A percentile compares a stretch with the other conserved stretches of the same genome.
Evolutionary conservation across 176 grass and related monocot genomes (phyloP).

Genomic region (Juncus inflexus): DNA sequence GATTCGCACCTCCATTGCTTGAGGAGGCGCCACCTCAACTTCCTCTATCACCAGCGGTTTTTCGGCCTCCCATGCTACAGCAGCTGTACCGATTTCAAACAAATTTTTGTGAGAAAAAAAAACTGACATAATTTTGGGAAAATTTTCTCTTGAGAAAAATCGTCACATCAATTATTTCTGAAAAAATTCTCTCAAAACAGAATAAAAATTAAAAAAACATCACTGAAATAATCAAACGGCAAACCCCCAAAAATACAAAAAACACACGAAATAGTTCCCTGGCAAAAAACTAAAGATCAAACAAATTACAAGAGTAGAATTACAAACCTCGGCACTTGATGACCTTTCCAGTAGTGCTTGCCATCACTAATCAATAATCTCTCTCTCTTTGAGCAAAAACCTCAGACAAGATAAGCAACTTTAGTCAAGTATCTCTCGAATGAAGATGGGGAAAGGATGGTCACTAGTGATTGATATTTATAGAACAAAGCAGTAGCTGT

Average conservation of each 20-base stretch:
- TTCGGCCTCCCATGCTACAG: constrained; percentile 84
- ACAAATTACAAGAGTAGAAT: not conserved
- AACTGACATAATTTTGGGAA: too few species aligned
- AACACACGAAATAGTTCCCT: too few species aligned
- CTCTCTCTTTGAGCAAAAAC: not conserved
- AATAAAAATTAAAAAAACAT: too few species aligned
- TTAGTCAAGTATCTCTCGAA: not conserved
- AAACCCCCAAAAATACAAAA: too few species aligned
- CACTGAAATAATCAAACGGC: too few species aligned
- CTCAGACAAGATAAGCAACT: not conserved
- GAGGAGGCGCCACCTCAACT: constrained; percentile 81
- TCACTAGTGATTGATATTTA: constrained; percentile 3
- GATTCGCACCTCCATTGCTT: constrained; percentile 77
- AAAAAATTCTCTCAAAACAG: too few species aligned
- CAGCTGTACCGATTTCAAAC: constrained; percentile 35
- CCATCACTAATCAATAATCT: constrained; percentile 31
- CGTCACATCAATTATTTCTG: too few species aligned
- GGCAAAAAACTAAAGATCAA: too few species aligned
- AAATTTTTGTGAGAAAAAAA: too few species aligned
- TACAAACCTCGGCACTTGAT: constrained; percentile 75
- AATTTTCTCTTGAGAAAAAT: too few species aligned
- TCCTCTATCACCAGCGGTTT: constrained; percentile 77
- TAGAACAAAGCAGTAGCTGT: not conserved
- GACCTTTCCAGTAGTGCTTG: constrained; percentile 60
- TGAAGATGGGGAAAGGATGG: not conserved